Conservation (phyloP, 805 yeast genomes). For the Candida ficus region DNA sequence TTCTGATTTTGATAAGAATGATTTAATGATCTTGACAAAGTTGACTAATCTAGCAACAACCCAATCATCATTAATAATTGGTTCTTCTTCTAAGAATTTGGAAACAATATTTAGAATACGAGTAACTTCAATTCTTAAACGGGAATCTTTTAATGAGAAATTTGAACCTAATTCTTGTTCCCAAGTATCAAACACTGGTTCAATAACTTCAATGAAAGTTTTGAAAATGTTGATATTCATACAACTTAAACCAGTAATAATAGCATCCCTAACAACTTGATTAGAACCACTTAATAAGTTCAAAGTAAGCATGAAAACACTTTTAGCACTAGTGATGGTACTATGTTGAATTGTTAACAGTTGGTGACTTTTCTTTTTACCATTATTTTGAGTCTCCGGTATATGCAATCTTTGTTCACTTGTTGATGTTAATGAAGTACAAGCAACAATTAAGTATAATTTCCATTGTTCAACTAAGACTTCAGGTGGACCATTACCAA, state of each 20-base stretch:
- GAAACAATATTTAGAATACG: conserved; percentile 72
- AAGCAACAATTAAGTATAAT: conserved; percentile 82
- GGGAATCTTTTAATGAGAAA: conserved; percentile 32
- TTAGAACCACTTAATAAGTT: conserved; percentile 75
- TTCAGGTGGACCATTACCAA: conserved; percentile 52
- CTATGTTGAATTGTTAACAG: conserved; percentile 81
- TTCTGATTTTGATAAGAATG: conserved; percentile 47
- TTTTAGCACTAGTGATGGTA: conserved; percentile 86
- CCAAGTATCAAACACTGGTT: conserved; percentile 55
- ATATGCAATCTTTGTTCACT: conserved; percentile 75
- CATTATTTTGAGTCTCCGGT: conserved; percentile 51
- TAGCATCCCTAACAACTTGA: conserved; percentile 70
- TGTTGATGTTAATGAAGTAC: conserved; percentile 86
- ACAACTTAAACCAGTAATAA: conserved; percentile 84
- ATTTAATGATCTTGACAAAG: conserved; percentile 57
- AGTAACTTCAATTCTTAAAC: conserved; percentile 67
- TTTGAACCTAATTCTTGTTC: conserved; percentile 37
- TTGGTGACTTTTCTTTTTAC: conserved; percentile 73
- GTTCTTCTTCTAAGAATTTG: conserved; percentile 47
- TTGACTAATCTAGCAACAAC: conserved; percentile 57
- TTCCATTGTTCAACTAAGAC: conserved; percentile 82
- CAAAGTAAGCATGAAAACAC: conserved; percentile 81
- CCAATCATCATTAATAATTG: conserved; percentile 60
- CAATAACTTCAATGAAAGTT: conserved; percentile 73
- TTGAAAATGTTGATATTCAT: conserved; percentile 85